Conservation (phyloP, 129 eudicot species). For the Heracleum sosnowskyi region DNA sequence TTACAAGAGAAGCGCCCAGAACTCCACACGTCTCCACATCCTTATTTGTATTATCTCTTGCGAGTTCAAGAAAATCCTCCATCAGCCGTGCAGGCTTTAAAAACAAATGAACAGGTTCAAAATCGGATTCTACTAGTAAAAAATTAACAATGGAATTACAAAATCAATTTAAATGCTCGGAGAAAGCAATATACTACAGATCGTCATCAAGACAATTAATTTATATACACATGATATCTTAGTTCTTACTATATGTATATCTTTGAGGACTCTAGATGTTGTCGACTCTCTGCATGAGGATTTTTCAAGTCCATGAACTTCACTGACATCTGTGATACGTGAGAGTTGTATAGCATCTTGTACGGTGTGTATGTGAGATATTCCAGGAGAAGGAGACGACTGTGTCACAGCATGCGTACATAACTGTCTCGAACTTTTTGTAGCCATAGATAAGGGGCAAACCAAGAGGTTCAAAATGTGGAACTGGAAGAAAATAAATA, state of each 20-base stretch:
- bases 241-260: conserved; percentile 56
- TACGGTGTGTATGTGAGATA: conserved; percentile 46
- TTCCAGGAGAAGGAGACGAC: conserved; percentile 43
- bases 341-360: conserved; percentile 35
- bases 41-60: conserved; percentile 54
- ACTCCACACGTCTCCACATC: conserved; percentile 81
- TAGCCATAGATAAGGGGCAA: not conserved
- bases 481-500: not conserved
- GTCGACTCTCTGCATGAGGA: conserved; percentile 20
- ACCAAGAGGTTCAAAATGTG: not conserved
- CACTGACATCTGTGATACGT: conserved; percentile 27
- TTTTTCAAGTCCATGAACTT: conserved; percentile 26
- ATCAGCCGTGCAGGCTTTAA: conserved; percentile 54
- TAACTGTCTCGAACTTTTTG: conserved; percentile 14
- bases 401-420: conserved; percentile 43
- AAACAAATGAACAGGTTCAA: not conserved
- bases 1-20: conserved; percentile 74
- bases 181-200: not conserved
- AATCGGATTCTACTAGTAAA: not conserved
- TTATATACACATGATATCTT: not conserved
- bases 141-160: not conserved
- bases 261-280: conserved; percentile 31
- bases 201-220: not conserved
- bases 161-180: not conserved
- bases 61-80: conserved; percentile 65